Percentiles rank a stretch among this genome's conserved stretches.
phyloP scores from a whole-genome alignment of 2,329 filamentous ascomycete genomes.

The Sclerotiophoma versabilis region DNA sequence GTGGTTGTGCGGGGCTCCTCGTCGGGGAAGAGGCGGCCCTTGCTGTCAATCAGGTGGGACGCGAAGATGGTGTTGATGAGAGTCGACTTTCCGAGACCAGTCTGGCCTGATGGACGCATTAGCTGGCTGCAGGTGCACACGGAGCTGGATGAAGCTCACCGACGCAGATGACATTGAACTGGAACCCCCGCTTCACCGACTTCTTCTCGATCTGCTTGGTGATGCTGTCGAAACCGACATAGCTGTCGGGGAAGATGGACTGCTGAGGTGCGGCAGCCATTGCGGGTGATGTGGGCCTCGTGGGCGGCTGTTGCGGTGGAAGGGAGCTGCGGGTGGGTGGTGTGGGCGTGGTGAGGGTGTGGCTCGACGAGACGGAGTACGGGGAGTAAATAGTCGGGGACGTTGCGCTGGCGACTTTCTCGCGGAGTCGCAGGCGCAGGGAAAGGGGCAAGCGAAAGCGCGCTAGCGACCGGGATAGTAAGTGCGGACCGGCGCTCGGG shows the following conservation, averaged over 20 bases:
- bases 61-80: conserved; percentile 99
- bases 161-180: conserved; percentile 99
- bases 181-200: conserved; percentile 98
- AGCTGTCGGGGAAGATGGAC: conserved; percentile 86
- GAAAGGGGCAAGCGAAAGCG: conserved; percentile 52
- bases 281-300: conserved; percentile 42
- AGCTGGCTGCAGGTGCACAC: conserved; percentile 1
- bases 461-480: conserved; percentile 37
- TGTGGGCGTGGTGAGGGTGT: conserved; percentile 23
- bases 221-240: conserved; percentile 99
- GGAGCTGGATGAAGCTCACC: conserved; percentile 68
- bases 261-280: conserved; percentile 71
- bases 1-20: conserved; percentile 95
- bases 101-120: conserved; percentile 74
- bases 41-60: conserved; percentile 98
- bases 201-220: conserved; percentile 99
- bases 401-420: conserved; percentile 48
- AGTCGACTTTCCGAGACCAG: conserved; percentile 97
- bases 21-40: conserved; percentile 90
- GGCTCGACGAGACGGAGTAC: conserved; percentile 23
- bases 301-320: conserved; percentile 18
- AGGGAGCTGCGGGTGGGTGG: conserved; percentile 20
- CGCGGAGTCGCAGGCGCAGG: conserved; percentile 45
- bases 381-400: conserved; percentile 42
- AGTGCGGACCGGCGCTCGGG: conserved; percentile 36